phyloP scores from a whole-genome alignment of 768 basidiomycete species.

The Rhizopogon vesiculosus region DNA sequence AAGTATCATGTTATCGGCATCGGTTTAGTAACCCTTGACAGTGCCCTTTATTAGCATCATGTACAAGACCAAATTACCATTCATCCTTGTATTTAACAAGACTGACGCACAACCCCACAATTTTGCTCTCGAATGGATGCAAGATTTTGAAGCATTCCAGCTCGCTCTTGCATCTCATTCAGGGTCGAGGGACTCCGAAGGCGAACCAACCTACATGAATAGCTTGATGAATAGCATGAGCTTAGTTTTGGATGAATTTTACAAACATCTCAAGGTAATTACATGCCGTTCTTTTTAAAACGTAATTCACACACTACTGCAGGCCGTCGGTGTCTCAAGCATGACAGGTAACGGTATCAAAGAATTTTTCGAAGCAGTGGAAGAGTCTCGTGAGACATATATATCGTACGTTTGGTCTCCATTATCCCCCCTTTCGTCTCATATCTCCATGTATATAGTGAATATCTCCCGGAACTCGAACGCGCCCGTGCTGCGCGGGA shows the following conservation, averaged over 20 bases:
- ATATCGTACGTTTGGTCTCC: conserved; percentile 54
- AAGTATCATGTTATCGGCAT: conserved; percentile 17
- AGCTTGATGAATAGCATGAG: conserved; percentile 99
- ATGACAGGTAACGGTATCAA: conserved; percentile 92
- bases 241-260: conserved; percentile 95
- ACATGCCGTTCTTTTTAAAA: neutral
- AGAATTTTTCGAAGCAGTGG: conserved; percentile 90
- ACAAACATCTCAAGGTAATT: conserved; percentile 86
- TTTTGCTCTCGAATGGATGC: conserved; percentile 98
- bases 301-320: neutral
- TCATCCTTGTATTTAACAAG: conserved; percentile 98
- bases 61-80: conserved; percentile 97
- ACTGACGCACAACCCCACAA: conserved; percentile 87
- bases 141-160: conserved; percentile 95
- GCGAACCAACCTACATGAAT: conserved; percentile 96
- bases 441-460: conserved; percentile 41
- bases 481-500: conserved; percentile 63
- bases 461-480: conserved; percentile 88
- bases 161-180: conserved; percentile 71
- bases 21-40: neutral
- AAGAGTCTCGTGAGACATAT: conserved; percentile 84
- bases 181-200: conserved; percentile 68
- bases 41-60: conserved; percentile 58
- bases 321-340: conserved; percentile 96
- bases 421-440: neutral